Base-by-base conservation (phyloP, 208 protist species). In the Trypanosoma cruzi region DNA sequence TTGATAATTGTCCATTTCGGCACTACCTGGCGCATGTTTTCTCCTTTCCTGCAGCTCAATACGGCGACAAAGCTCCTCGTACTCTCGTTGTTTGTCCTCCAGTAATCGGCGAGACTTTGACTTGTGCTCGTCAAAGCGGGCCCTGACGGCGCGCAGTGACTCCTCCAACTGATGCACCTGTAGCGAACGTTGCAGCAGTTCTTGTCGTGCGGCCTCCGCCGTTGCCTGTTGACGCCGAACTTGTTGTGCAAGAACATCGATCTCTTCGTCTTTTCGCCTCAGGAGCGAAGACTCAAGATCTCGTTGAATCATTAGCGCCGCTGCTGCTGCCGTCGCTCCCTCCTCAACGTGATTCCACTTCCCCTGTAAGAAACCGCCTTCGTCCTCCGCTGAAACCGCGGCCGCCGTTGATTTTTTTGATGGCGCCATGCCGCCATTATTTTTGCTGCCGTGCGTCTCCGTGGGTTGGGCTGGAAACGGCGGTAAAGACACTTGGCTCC, bases 31-130 rank as follows among this genome's bases (percentile, higher is more conserved):
- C 32, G n/a, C 13, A 22, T 7, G n/a, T 22, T 1, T 20, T 53
- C 34, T 31, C 26, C 44, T 18, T n/a, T 53, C 49, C 58, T 65
- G 20, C n/a, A 34, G n/a, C 14, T 70, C 75, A 5, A 74, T 32
- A n/a, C 31, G 75, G 16, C 29, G 31, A 44, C 22, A 52, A n/a
- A 73, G 61, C 55, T 32, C 56, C 2, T 68, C 53, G 18, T 74
- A 75, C 61, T 77, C 62, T 26, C 64, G 84, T 66, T 86, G 80
- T 20, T 59, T 37, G 37, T 68, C 54, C 46, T 75, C 63, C 46
- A 75, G 46, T 26, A 75, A 32, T 24, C 7, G n/a, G 50, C 37
- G 72, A 1, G 72, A 77, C 34, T 77, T 71, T 7, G 60, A 56
- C 49, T 67, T 71, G 24, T 77, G 72, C 37, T 71, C 72, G 6